Evolutionary conservation across 805 yeast genomes (phyloP).

Genomic region (Wickerhamiella kurtzmanii): DNA sequence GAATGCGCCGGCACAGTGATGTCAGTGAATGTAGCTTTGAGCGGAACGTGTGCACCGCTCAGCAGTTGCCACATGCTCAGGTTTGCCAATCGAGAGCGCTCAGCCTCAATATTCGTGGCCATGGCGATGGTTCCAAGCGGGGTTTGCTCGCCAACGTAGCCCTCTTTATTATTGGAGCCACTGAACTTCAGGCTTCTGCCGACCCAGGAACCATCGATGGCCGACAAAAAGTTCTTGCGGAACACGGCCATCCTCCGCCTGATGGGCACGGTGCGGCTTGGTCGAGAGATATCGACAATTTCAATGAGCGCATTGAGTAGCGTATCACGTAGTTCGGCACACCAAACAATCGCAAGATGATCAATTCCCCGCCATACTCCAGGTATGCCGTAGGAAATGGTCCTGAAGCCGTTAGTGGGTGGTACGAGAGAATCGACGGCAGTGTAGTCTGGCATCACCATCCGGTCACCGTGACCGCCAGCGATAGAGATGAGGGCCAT

Average conservation of each 20-base stretch:
- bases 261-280: slow-evolving; percentile 37
- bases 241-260: slow-evolving; percentile 38
- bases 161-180: not conserved
- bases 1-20: slow-evolving; percentile 13
- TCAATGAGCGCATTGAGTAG: slow-evolving; percentile 48
- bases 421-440: slow-evolving; percentile 61
- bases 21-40: slow-evolving; percentile 5
- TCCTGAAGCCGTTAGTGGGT: slow-evolving; percentile 61
- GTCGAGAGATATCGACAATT: slow-evolving; percentile 37
- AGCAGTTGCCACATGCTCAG: not conserved
- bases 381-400: slow-evolving; percentile 75
- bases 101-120: not conserved
- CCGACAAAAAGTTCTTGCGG: slow-evolving; percentile 4
- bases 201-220: slow-evolving; percentile 1
- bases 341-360: slow-evolving; percentile 94
- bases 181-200: not conserved
- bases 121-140: not conserved
- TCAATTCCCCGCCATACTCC: slow-evolving; percentile 89
- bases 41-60: slow-evolving; percentile 5
- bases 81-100: not conserved
- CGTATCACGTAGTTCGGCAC: slow-evolving; percentile 65
- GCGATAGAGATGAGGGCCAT: slow-evolving; percentile 73
- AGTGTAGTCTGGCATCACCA: slow-evolving; percentile 85
- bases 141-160: not conserved
- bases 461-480: slow-evolving; percentile 69